Evolutionary conservation across 2,329 filamentous ascomycete species (phyloP), one percentile per base, ranked within the genome.

Genomic region (Paracamarosporium sp.): DNA sequence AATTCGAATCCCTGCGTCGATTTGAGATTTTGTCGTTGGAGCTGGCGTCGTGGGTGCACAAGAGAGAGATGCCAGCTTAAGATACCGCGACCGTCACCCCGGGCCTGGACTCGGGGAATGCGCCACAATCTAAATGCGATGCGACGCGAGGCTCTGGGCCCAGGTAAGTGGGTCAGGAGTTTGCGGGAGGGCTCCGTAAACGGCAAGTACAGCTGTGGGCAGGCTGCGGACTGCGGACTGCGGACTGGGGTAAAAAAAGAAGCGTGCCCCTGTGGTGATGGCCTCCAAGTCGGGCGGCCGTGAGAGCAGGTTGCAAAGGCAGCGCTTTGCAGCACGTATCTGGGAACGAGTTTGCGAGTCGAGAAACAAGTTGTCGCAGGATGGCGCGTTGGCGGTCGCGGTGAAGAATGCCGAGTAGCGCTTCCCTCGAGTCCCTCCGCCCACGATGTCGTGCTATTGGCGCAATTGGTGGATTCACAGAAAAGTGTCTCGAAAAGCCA

Each of bases 391-490:
- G 45, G 24, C 33, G 33, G 47, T 28, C 33, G 17, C 30, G 31
- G 22, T 6, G n/a, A n/a, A n/a, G n/a, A n/a, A n/a, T 17, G 17
- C 33, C 24, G 15, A 38, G 43, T n/a, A 24, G 15, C 46, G 33
- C 17, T 28, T 25, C 47, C 5, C 24, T 28, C 13, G 17, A 33
- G 47, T 38, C 17, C 33, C 46, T 22, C 9, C n/a, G 30, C 40
- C 41, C 51, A 53, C 51, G 31, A 44, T 47, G 40, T 27, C 24
- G n/a, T 40, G 51, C 31, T 40, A 9, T 20, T 17, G 17, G 41
- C 22, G 41, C 41, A 38, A 54, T 47, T 54, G 51, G 51, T 46
- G 46, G 46, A 20, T n/a, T 24, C 30, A n/a, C n/a, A n/a, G n/a
- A 8, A 25, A 17, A 4, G 1, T 15, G 46, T 48, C 46, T 36